Base-by-base conservation (phyloP, 78 protist species). In the Acrasis kona region DNA sequence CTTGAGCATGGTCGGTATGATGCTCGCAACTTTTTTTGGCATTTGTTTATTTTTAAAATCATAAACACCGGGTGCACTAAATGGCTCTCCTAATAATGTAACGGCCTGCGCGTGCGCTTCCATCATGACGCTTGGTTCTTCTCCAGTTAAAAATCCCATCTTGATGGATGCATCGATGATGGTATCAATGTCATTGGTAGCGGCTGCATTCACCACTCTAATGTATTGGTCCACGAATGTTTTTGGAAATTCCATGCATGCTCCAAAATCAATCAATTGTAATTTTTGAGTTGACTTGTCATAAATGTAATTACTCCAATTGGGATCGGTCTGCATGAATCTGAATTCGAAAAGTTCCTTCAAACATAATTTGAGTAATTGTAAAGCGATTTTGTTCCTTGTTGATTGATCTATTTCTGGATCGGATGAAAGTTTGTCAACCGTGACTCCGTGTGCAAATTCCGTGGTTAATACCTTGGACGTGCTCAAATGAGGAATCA, bases 301-400 rank as follows among this genome's bases (percentile, higher is more conserved):
- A 42, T 88, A 85, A 19, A 92, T 50, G 36, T 88, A 92, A 41
- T 92, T 92, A 30, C 83, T 38, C 86, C 85, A 92, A 64, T 92
- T 91, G 7, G 96, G 96, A 41, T 92, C 96, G 19, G 89, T 84
- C 77, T 92, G 91, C 95, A 92, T 90, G n/a, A 72, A 75, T 34
- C 70, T 70, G 36, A 79, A 91, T 9, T 70, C 65, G 73, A 89
- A 92, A 12, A 90, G 38, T 64, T 92, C 96, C 0, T 50, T 41
- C 5, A 92, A 28, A 37, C 88, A 76, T 4, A 92, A 83, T 28
- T 78, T 36, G 36, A 2, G 79, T 29, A 41, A 80, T 70, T 29
- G 8, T 7, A 41, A 71, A 19, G 42, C 81, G 31, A 82, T 39
- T 5, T 12, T 29, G 76, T 86, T 69, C 8, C 90, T 72, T 39